Percentiles rank a stretch among this genome's conserved stretches.
Evolutionary conservation across 139 green algal genomes (phyloP).

Genomic region (Eudorina sp.): DNA sequence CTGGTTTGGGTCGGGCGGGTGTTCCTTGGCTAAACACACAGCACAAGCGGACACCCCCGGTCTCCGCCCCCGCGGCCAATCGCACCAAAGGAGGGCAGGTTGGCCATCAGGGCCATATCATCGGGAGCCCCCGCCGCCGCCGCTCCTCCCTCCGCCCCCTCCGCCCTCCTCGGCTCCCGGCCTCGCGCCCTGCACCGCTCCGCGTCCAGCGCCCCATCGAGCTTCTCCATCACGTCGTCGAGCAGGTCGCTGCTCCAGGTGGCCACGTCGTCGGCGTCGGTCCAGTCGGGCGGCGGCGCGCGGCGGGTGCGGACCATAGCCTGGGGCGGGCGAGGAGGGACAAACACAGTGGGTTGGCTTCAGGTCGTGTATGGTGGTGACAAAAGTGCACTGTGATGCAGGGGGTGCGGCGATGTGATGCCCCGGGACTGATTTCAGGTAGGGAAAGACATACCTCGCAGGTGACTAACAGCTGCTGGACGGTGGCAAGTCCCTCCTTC

Average conservation of each 20-base stretch:
- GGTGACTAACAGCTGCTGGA: constrained; percentile 29
- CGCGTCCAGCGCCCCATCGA: constrained; percentile 67
- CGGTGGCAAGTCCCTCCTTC: neutral
- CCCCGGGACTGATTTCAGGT: too few relatives aligned
- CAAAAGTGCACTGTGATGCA: too few relatives aligned
- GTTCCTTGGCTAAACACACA: too few relatives aligned
- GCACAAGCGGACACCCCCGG: too few relatives aligned
- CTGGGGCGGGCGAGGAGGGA: too few relatives aligned
- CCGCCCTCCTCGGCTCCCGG: constrained; percentile 1
- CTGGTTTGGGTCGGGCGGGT: too few relatives aligned
- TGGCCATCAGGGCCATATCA: neutral
- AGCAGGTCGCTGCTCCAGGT: constrained; percentile 62
- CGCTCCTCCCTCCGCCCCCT: neutral
- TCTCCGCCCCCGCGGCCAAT: too few relatives aligned
- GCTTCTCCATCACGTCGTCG: constrained; percentile 67
- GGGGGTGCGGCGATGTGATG: too few relatives aligned
- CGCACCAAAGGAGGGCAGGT: neutral
- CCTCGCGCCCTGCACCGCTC: constrained; percentile 16
- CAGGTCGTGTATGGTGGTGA: too few relatives aligned
- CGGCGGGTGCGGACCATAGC: neutral
- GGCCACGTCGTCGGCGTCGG: constrained; percentile 55
- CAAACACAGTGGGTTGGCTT: too few relatives aligned
- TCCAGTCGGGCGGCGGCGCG: neutral
- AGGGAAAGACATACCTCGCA: constrained; percentile 34
- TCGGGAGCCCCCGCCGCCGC: neutral